These are phyloP conservation scores for Acorus gramineus DNA, from an alignment of 106 monocot genomes.

Conservation along the genomic window DNA sequence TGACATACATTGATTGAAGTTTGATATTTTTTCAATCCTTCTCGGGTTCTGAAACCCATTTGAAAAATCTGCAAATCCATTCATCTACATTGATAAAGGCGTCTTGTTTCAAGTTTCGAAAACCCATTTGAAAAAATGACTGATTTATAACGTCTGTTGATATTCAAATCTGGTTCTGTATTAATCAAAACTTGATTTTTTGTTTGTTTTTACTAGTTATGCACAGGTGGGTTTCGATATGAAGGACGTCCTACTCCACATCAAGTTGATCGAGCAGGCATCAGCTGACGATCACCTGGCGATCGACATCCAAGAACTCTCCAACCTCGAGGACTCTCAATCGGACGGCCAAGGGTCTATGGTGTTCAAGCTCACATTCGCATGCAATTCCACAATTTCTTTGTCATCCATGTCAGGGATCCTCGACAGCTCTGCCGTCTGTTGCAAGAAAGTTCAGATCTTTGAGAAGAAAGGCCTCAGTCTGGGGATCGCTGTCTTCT, in stretches of 20 bases:
- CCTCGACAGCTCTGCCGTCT: slow-evolving; percentile 46
- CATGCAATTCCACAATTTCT: slow-evolving; percentile 55
- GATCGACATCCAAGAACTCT: slow-evolving; percentile 44
- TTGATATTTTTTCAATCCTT: too few relatives aligned
- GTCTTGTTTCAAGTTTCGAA: not conserved
- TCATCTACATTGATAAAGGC: too few relatives aligned
- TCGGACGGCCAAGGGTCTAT: slow-evolving; percentile 2
- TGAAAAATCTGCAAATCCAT: too few relatives aligned
- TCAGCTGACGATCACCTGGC: slow-evolving; percentile 51
- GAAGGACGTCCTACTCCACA: slow-evolving; percentile 74
- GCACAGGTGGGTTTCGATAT: slow-evolving; percentile 75
- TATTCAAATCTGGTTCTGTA: not conserved
- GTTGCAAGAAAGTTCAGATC: slow-evolving; percentile 77
- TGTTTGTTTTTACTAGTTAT: slow-evolving; percentile 34
- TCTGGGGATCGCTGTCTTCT: slow-evolving; percentile 46
- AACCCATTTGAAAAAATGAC: not conserved
- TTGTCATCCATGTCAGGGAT: slow-evolving; percentile 68
- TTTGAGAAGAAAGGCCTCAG: slow-evolving; percentile 87
- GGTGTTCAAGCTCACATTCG: slow-evolving; percentile 57
- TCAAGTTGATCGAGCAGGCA: slow-evolving; percentile 60
- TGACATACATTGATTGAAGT: too few relatives aligned
- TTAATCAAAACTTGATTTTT: not conserved
- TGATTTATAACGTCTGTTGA: not conserved
- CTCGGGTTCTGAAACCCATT: too few relatives aligned
- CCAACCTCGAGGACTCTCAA: slow-evolving; percentile 9